A percentile compares a stretch with the other conserved stretches of the same genome.
Evolutionary conservation across 2,329 filamentous ascomycete genomes (phyloP).

Genomic region (Ophiostoma sp.): DNA sequence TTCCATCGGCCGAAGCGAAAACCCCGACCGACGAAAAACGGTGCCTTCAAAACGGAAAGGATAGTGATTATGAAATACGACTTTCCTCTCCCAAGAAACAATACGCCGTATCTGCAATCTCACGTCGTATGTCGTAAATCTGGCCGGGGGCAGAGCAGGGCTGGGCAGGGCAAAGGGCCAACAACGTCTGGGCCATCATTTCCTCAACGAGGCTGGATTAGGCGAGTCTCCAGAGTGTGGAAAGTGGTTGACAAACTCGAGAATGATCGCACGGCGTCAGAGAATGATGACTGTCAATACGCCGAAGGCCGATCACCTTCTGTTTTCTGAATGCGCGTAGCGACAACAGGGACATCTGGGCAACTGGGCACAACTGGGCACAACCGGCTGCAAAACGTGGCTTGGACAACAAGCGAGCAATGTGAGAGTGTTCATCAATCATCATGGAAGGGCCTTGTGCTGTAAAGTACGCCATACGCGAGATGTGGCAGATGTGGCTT

Average conservation of each 20-base stretch:
- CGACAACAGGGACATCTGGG: neutral
- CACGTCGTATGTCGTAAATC: constrained; percentile 13
- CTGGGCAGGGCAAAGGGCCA: neutral
- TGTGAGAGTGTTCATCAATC: neutral
- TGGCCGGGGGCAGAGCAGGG: neutral
- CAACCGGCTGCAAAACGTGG: neutral
- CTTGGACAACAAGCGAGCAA: neutral
- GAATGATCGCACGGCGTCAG: neutral
- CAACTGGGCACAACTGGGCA: neutral
- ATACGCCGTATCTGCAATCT: neutral
- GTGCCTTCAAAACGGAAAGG: constrained; percentile 2
- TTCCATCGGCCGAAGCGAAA: constrained; percentile 10
- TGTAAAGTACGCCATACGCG: constrained; percentile 11
- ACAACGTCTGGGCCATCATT: neutral
- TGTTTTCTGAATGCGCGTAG: neutral
- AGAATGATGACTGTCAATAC: constrained; percentile 5
- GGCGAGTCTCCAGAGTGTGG: neutral
- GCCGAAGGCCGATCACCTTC: neutral
- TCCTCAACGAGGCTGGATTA: constrained; percentile 17
- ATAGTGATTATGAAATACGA: neutral
- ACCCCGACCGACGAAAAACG: constrained; percentile 12
- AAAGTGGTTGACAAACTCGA: neutral
- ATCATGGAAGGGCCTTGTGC: neutral
- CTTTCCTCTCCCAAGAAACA: neutral
- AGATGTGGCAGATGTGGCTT: neutral